Percentiles rank a stretch among this genome's conserved stretches.
phyloP scores from a whole-genome alignment of 2,329 filamentous ascomycete genomes.

The Epichloe festucae region DNA sequence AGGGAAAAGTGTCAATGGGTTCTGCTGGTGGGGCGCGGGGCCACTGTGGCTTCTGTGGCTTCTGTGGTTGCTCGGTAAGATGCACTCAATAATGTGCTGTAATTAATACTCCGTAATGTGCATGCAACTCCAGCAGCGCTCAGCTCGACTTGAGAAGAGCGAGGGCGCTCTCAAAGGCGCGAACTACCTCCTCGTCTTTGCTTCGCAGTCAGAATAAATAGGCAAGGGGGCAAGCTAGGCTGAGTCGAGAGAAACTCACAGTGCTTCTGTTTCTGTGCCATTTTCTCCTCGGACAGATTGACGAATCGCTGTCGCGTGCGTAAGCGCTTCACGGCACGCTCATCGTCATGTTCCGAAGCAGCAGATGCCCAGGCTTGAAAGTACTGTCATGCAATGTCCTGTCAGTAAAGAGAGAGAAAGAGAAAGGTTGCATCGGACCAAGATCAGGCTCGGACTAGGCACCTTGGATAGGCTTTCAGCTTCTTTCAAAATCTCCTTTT shows the following conservation, averaged over 20 bases:
- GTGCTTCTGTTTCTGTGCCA: conserved; percentile 66
- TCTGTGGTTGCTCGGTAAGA: too few species aligned
- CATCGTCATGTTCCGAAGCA: conserved; percentile 59
- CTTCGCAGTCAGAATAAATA: conserved; percentile 8
- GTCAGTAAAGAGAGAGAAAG: not conserved
- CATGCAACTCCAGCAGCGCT: not conserved
- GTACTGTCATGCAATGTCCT: conserved; percentile 37
- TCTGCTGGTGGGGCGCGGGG: not conserved
- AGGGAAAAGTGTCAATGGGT: not conserved
- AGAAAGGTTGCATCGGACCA: not conserved
- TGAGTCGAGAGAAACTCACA: conserved; percentile 39
- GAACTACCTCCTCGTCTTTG: conserved; percentile 40
- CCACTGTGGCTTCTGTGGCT: not conserved
- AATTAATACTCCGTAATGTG: not conserved
- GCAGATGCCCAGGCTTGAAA: conserved; percentile 70
- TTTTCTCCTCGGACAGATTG: conserved; percentile 54
- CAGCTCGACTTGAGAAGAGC: conserved; percentile 33
- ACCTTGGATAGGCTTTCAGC: conserved; percentile 56
- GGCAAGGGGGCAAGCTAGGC: not conserved
- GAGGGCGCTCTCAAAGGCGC: conserved; percentile 49
- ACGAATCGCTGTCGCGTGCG: conserved; percentile 70
- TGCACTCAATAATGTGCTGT: not conserved
- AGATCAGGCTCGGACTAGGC: conserved; percentile 3
- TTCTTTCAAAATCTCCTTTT: conserved; percentile 53
- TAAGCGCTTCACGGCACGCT: conserved; percentile 64